Conservation (phyloP, 805 yeast species). For the Myxozyma geophila region DNA sequence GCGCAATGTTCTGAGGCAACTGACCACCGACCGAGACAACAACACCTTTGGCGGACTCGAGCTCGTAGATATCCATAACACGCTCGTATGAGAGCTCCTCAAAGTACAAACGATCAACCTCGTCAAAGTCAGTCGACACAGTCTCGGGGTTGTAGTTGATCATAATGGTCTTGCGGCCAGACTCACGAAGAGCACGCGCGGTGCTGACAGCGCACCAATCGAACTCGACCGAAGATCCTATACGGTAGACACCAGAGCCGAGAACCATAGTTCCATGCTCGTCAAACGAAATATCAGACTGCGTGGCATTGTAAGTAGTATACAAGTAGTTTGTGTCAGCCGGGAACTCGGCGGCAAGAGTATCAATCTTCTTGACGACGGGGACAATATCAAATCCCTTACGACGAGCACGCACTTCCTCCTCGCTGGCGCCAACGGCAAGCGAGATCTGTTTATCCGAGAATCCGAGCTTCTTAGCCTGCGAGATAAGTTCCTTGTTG, state of each 20-base stretch:
- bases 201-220: slow-evolving; percentile 99
- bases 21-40: slow-evolving; percentile 98
- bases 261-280: slow-evolving; percentile 92
- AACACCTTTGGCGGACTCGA: slow-evolving; percentile 87
- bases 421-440: slow-evolving; percentile 73
- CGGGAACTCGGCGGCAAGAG: slow-evolving; percentile 98
- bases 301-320: slow-evolving; percentile 92
- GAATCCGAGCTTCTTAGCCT: slow-evolving; percentile 93
- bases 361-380: slow-evolving; percentile 94
- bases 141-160: slow-evolving; percentile 98
- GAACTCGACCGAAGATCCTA: slow-evolving; percentile 97
- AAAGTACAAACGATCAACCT: slow-evolving; percentile 94
- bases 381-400: slow-evolving; percentile 81
- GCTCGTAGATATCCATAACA: slow-evolving; percentile 94
- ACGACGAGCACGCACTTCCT: slow-evolving; percentile 81
- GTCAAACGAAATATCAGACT: slow-evolving; percentile 79
- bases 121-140: slow-evolving; percentile 97
- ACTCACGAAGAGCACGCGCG: slow-evolving; percentile 87
- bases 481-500: slow-evolving; percentile 67
- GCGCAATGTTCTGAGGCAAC: slow-evolving; percentile 95
- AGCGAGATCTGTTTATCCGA: slow-evolving; percentile 90
- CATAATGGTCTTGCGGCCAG: slow-evolving; percentile 91
- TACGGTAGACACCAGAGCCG: slow-evolving; percentile 99
- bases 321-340: slow-evolving; percentile 94
- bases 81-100: slow-evolving; percentile 95